phyloP scores from a whole-genome alignment of 495 filamentous ascomycete genomes.

The Cercophora sp. region DNA sequence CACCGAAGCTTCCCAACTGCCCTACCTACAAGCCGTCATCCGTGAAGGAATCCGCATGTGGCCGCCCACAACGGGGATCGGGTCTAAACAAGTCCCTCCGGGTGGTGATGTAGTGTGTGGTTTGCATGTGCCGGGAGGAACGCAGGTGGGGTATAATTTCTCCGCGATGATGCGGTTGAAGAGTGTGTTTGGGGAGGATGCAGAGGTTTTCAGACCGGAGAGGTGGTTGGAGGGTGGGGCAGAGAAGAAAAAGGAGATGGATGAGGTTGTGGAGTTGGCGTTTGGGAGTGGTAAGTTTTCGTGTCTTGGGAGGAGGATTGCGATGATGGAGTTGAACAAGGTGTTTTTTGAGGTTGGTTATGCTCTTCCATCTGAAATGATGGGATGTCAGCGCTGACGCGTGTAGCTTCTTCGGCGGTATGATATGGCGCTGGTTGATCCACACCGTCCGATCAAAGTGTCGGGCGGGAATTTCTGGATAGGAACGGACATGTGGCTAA shows the following conservation, averaged over 20 bases:
- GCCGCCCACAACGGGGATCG: slow-evolving; percentile 40
- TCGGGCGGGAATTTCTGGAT: neutral
- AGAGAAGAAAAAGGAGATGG: slow-evolving; percentile 31
- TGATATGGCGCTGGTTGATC: neutral
- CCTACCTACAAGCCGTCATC: slow-evolving; percentile 47
- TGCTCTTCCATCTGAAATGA: neutral
- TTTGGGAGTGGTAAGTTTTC: slow-evolving; percentile 37
- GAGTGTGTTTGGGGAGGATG: slow-evolving; percentile 36
- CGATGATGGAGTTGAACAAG: slow-evolving; percentile 48
- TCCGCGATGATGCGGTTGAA: slow-evolving; percentile 28
- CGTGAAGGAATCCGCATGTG: slow-evolving; percentile 45
- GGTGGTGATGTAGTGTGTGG: slow-evolving; percentile 51
- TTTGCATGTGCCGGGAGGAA: slow-evolving; percentile 52
- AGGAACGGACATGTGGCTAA: neutral
- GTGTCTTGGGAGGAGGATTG: slow-evolving; percentile 39
- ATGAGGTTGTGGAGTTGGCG: slow-evolving; percentile 22
- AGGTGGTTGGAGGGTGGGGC: slow-evolving; percentile 44
- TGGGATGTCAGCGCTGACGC: neutral
- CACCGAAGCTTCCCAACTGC: slow-evolving; percentile 38
- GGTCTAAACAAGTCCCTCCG: slow-evolving; percentile 42
- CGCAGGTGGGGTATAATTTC: slow-evolving; percentile 42
- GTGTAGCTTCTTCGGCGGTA: neutral
- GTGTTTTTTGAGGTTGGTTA: slow-evolving; percentile 48
- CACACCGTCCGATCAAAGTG: neutral
- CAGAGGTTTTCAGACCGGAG: slow-evolving; percentile 46